phyloP scores from a whole-genome alignment of 2,329 filamentous ascomycete species.

The Colletotrichum sp. region DNA sequence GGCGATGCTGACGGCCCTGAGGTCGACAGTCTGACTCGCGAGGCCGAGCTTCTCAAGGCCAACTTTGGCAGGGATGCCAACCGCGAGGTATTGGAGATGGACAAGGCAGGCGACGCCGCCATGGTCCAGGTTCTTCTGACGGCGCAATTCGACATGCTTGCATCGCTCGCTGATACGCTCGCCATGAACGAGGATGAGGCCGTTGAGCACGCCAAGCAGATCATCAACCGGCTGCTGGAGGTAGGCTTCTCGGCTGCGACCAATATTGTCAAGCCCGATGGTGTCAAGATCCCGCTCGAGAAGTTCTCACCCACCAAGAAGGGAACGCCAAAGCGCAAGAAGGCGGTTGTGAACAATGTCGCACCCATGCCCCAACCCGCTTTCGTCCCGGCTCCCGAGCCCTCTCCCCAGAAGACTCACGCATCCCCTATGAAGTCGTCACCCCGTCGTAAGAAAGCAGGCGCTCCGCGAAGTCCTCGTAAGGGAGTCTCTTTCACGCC shows the following conservation, averaged over 20 bases:
- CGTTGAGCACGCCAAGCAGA: constrained; percentile 76
- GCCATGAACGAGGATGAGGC: constrained; percentile 85
- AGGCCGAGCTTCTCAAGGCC: constrained; percentile 84
- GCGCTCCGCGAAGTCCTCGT: constrained; percentile 45
- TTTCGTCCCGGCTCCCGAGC: constrained; percentile 36
- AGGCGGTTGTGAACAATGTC: constrained; percentile 44
- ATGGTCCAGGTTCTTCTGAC: constrained; percentile 84
- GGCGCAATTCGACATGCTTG: constrained; percentile 90
- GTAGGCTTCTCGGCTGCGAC: constrained; percentile 76
- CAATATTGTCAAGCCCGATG: constrained; percentile 91
- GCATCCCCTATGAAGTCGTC: constrained; percentile 75
- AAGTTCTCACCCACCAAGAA: constrained; percentile 72
- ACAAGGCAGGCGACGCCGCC: constrained; percentile 78
- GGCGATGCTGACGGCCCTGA: constrained; percentile 73
- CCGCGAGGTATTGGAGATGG: constrained; percentile 79
- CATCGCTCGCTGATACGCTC: constrained; percentile 81
- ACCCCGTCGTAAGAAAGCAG: constrained; percentile 76
- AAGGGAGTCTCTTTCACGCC: constrained; percentile 85
- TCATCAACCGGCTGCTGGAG: constrained; percentile 79
- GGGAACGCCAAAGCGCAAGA: constrained; percentile 80
- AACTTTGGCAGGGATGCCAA: constrained; percentile 83
- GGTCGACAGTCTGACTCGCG: constrained; percentile 73
- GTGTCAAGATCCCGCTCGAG: constrained; percentile 64
- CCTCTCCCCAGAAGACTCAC: constrained; percentile 23
- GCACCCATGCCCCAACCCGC: constrained; percentile 51